Conservation (phyloP, 768 basidiomycete genomes). For the Lentinula edodes region DNA sequence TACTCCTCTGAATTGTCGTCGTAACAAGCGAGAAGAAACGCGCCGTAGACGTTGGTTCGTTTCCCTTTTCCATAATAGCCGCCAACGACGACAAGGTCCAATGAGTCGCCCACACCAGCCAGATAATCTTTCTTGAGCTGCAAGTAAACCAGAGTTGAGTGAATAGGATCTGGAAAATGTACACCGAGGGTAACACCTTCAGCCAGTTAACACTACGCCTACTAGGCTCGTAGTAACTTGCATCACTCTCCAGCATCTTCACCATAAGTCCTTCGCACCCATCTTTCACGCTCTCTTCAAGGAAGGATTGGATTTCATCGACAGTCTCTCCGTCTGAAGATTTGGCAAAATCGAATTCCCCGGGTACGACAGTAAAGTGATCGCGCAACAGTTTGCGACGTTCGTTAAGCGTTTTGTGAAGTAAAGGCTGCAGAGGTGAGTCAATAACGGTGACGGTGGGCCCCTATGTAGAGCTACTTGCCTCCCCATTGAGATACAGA, state of each 20-base stretch:
- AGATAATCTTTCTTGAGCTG: constrained; percentile 99
- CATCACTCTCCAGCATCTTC: constrained; percentile 92
- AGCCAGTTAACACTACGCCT: constrained; percentile 96
- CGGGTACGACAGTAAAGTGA: constrained; percentile 76
- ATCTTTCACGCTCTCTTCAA: constrained; percentile 96
- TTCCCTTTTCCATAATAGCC: constrained; percentile 98
- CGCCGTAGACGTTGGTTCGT: constrained; percentile 95
- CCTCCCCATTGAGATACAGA: constrained; percentile 95
- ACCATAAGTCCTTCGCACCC: constrained; percentile 99
- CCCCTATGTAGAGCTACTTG: constrained; percentile 25
- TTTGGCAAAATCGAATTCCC: constrained; percentile 92
- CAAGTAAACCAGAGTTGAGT: not conserved
- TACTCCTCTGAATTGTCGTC: constrained; percentile 91
- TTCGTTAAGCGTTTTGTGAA: constrained; percentile 68
- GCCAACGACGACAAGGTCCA: constrained; percentile 96
- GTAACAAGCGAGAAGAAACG: constrained; percentile 96
- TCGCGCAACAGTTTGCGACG: constrained; percentile 72
- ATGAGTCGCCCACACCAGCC: constrained; percentile 92
- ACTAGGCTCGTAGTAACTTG: constrained; percentile 93
- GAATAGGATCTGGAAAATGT: not conserved
- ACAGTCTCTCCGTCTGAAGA: constrained; percentile 83
- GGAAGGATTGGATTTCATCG: constrained; percentile 91
- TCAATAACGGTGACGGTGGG: not conserved
- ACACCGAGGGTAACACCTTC: constrained; percentile 53
- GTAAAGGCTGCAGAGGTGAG: constrained; percentile 55